A percentile compares a stretch with the other conserved stretches of the same genome.
These are phyloP conservation scores for Solanum sejunctum DNA, from an alignment of 257 asterid species.

Conservation along the genomic window DNA sequence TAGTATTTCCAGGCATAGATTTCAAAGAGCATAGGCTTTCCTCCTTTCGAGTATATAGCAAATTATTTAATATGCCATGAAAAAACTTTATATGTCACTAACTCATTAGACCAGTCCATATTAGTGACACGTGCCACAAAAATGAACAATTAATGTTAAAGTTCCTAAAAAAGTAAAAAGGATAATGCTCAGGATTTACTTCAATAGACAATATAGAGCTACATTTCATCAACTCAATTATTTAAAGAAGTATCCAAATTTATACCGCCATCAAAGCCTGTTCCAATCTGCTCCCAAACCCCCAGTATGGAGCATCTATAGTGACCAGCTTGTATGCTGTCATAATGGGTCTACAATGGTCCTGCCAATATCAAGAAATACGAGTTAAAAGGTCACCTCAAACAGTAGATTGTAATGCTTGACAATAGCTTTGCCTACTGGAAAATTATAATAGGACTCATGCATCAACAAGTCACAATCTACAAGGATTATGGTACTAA, in stretches of 20 bases:
- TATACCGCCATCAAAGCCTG: slow-evolving; percentile 67
- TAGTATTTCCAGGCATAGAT: not conserved
- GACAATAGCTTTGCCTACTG: not conserved
- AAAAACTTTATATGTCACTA: not conserved
- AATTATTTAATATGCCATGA: not conserved
- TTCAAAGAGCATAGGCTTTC: not conserved
- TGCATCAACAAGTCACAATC: not conserved
- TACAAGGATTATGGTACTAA: not conserved
- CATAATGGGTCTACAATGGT: slow-evolving; percentile 59
- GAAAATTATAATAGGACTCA: not conserved
- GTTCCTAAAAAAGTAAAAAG: not conserved
- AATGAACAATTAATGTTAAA: not conserved
- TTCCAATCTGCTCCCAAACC: slow-evolving; percentile 73
- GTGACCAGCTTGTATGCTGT: slow-evolving; percentile 93
- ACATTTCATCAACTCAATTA: not conserved
- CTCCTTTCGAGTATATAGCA: too few relatives aligned
- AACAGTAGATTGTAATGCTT: not conserved
- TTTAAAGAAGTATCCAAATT: not conserved
- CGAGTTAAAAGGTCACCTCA: not conserved
- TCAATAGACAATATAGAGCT: not conserved
- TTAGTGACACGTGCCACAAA: not conserved
- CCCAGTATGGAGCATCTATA: slow-evolving; percentile 82
- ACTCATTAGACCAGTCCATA: not conserved
- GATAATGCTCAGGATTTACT: not conserved
- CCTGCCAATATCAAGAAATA: slow-evolving; percentile 27